A percentile compares a stretch with the other conserved stretches of the same genome.
phyloP scores from a whole-genome alignment of 2,329 filamentous ascomycete genomes.

The Keithomyces neogunnii region DNA sequence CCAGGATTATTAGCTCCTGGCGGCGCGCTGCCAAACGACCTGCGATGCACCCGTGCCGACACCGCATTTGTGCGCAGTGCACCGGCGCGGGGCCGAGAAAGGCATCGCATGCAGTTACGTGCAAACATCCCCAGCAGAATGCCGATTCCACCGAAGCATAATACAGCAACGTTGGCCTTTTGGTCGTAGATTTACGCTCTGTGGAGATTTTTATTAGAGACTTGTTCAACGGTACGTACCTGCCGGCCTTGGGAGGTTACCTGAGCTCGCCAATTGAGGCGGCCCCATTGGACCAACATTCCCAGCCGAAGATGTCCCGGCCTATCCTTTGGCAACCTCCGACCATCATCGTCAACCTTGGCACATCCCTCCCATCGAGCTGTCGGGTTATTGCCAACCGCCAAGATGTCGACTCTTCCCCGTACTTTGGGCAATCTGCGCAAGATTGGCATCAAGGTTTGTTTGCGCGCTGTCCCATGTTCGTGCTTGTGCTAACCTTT shows the following conservation, averaged over 20 bases:
- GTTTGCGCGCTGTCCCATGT: slow-evolving; percentile 8
- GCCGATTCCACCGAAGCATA: not conserved
- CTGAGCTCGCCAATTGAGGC: not conserved
- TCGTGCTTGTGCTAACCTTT: slow-evolving; percentile 5
- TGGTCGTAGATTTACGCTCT: not conserved
- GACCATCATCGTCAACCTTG: slow-evolving; percentile 9
- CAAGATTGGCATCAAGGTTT: slow-evolving; percentile 80
- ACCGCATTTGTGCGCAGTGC: slow-evolving; percentile 3
- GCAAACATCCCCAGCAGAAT: slow-evolving; percentile 19
- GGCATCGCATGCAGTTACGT: slow-evolving; percentile 25
- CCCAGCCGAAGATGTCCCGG: slow-evolving; percentile 24
- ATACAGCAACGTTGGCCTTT: not conserved
- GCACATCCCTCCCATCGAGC: slow-evolving; percentile 6
- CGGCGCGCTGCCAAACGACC: slow-evolving; percentile 30
- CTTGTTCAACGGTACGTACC: too few relatives aligned
- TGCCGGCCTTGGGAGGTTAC: not conserved
- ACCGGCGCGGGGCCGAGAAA: slow-evolving; percentile 14
- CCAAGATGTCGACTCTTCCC: slow-evolving; percentile 79
- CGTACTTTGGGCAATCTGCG: slow-evolving; percentile 83
- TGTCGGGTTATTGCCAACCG: slow-evolving; percentile 17
- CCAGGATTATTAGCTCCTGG: slow-evolving; percentile 12
- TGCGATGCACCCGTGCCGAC: slow-evolving; percentile 25
- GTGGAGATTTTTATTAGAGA: not conserved
- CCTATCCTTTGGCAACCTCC: not conserved
- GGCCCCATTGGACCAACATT: not conserved